These are phyloP conservation scores for Typha latifolia DNA, from an alignment of 176 grass and related monocot species.

Conservation along the genomic window DNA sequence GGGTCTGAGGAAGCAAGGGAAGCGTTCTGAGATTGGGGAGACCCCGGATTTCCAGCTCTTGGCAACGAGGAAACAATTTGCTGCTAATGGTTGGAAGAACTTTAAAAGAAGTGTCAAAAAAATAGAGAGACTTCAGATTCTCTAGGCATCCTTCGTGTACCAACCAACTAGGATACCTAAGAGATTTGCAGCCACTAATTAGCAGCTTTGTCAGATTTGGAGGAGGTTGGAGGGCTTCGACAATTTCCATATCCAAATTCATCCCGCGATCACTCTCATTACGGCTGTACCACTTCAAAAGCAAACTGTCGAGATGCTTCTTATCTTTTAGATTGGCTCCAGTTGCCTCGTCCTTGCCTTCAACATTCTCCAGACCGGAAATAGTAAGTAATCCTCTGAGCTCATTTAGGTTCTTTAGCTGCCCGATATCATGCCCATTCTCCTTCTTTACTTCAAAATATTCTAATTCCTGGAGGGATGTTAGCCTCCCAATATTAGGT, in stretches of 20 bases:
- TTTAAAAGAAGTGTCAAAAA: no score
- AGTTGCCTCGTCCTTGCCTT: slow-evolving; percentile 11
- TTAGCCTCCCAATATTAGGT: slow-evolving; percentile 15
- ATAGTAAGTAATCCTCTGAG: slow-evolving; percentile 16
- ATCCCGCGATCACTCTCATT: background rate
- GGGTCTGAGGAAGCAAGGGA: background rate
- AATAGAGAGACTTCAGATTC: no score
- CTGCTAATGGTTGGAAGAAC: no score
- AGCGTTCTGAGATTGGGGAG: background rate
- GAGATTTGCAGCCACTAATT: slow-evolving; percentile 10
- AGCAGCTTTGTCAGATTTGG: slow-evolving; percentile 9
- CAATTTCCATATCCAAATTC: slow-evolving; percentile 9
- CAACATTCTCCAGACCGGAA: slow-evolving; percentile 17
- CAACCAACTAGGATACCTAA: slow-evolving; percentile 11
- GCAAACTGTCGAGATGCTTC: slow-evolving; percentile 16
- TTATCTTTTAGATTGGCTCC: slow-evolving; percentile 8
- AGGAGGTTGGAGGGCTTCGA: slow-evolving; percentile 19
- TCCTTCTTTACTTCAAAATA: slow-evolving; percentile 15
- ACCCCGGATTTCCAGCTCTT: no score
- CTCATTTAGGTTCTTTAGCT: slow-evolving; percentile 20
- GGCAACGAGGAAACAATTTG: no score
- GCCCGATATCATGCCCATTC: slow-evolving; percentile 15
- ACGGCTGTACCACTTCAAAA: slow-evolving; percentile 4
- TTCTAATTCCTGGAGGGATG: background rate
- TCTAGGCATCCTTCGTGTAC: background rate